Conservation (phyloP, 1,139 yeast species). For the Pichia sp. region DNA sequence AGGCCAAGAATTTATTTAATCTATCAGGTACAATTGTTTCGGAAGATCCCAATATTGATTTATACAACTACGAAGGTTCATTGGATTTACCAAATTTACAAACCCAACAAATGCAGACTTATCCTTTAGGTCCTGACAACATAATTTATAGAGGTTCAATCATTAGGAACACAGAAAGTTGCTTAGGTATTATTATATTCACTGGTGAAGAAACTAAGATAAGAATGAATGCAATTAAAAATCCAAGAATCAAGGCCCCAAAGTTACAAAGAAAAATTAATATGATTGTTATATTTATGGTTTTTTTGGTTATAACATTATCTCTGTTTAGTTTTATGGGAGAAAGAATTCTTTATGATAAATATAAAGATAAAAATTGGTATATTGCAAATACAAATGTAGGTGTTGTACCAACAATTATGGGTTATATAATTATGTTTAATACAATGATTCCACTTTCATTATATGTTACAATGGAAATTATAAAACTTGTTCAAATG, state of each 20-base stretch:
- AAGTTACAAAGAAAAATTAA: slow-evolving; percentile 80
- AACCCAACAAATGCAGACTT: slow-evolving; percentile 29
- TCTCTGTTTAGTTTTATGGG: slow-evolving; percentile 83
- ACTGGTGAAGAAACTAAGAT: slow-evolving; percentile 96
- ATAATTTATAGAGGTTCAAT: slow-evolving; percentile 85
- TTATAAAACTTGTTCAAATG: slow-evolving; percentile 83
- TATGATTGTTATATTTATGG: slow-evolving; percentile 82
- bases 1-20: slow-evolving; percentile 46
- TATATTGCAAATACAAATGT: slow-evolving; percentile 67
- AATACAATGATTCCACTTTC: slow-evolving; percentile 94
- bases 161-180: slow-evolving; percentile 69
- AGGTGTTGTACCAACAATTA: slow-evolving; percentile 84
- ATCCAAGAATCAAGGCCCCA: slow-evolving; percentile 91
- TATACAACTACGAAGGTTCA: slow-evolving; percentile 88
- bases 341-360: slow-evolving; percentile 47
- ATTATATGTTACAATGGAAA: slow-evolving; percentile 92
- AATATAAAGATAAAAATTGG: slow-evolving; percentile 55
- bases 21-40: slow-evolving; percentile 52
- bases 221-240: slow-evolving; percentile 87
- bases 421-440: slow-evolving; percentile 96
- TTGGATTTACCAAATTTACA: slow-evolving; percentile 30
- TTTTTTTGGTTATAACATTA: slow-evolving; percentile 63
- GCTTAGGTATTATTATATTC: slow-evolving; percentile 77
- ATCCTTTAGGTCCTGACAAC: slow-evolving; percentile 74
- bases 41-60: slow-evolving; percentile 88